phyloP scores from a whole-genome alignment of 108 stramenopile genomes.

The Phaeodactylum tricornutum region DNA sequence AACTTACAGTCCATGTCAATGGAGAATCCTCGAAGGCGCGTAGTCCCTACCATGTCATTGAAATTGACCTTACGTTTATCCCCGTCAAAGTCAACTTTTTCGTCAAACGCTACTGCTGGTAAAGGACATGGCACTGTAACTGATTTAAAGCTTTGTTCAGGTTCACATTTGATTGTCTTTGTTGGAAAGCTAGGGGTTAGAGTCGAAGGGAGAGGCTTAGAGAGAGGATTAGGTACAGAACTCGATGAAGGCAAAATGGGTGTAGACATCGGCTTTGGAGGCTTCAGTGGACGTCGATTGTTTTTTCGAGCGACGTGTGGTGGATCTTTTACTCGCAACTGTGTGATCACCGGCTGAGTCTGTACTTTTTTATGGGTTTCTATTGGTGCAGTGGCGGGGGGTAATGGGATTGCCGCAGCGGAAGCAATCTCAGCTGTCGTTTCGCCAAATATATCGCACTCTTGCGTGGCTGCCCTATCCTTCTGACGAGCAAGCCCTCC shows the following conservation, averaged over 20 bases:
- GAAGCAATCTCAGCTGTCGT: too few relatives aligned
- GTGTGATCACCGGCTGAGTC: not conserved
- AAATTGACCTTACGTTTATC: conserved; percentile 2
- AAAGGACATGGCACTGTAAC: conserved; percentile 53
- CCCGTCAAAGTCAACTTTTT: not conserved
- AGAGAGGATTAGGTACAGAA: conserved; percentile 9
- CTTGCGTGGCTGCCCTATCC: too few relatives aligned
- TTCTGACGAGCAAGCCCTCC: not conserved
- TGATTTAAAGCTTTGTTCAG: not conserved
- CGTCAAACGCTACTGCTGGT: conserved; percentile 15
- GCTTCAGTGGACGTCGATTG: too few relatives aligned
- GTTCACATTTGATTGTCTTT: not conserved
- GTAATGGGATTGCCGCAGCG: too few relatives aligned
- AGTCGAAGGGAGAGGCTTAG: conserved; percentile 2
- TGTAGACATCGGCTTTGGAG: not conserved
- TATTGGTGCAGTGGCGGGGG: too few relatives aligned
- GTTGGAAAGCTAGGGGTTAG: not conserved
- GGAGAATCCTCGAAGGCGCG: conserved; percentile 56
- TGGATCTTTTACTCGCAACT: too few relatives aligned
- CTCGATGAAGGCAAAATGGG: not conserved
- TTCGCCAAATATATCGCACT: too few relatives aligned
- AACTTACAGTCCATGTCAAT: conserved; percentile 77
- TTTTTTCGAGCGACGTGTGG: too few relatives aligned
- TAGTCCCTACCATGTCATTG: conserved; percentile 3
- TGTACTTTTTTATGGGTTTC: not conserved